These are phyloP conservation scores for Erodium maritimum DNA, from an alignment of 345 rosid species.

Conservation along the genomic window DNA sequence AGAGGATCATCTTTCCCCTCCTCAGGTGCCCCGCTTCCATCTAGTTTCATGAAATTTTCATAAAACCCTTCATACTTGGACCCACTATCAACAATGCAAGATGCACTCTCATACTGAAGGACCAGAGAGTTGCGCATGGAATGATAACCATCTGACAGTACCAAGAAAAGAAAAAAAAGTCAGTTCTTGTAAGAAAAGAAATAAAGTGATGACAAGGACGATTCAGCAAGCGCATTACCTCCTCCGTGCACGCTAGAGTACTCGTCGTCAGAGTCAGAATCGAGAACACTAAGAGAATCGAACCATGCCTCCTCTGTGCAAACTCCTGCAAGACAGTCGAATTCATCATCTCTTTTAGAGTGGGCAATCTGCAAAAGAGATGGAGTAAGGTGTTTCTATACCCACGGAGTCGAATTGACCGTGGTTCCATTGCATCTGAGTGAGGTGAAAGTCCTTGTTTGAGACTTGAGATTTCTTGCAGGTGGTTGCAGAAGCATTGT, in stretches of 20 bases:
- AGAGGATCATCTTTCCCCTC: not conserved
- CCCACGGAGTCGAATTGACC: conserved; percentile 53
- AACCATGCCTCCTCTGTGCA: conserved; percentile 78
- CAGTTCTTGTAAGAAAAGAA: too few species aligned
- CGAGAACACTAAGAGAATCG: conserved; percentile 61
- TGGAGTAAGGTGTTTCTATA: conserved; percentile 8
- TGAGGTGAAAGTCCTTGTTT: conserved; percentile 41
- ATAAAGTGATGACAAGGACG: too few species aligned
- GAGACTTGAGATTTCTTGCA: conserved; percentile 51
- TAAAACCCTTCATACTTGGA: conserved; percentile 40
- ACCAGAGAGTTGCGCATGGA: conserved; percentile 14
- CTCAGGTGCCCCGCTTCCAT: conserved; percentile 18
- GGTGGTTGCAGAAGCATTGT: conserved; percentile 35
- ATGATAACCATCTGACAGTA: too few species aligned
- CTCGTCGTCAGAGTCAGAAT: conserved; percentile 77
- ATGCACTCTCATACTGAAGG: conserved; percentile 41
- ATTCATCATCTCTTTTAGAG: not conserved
- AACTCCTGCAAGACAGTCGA: conserved; percentile 26
- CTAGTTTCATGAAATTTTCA: conserved; percentile 50
- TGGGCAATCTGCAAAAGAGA: too few species aligned
- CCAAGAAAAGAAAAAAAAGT: too few species aligned
- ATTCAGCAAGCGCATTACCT: too few species aligned
- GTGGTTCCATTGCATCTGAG: conserved; percentile 74
- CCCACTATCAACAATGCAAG: conserved; percentile 32
- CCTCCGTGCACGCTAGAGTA: conserved; percentile 33